Base-by-base conservation (phyloP, 2,329 filamentous ascomycete species). In the Penicillium sp. region DNA sequence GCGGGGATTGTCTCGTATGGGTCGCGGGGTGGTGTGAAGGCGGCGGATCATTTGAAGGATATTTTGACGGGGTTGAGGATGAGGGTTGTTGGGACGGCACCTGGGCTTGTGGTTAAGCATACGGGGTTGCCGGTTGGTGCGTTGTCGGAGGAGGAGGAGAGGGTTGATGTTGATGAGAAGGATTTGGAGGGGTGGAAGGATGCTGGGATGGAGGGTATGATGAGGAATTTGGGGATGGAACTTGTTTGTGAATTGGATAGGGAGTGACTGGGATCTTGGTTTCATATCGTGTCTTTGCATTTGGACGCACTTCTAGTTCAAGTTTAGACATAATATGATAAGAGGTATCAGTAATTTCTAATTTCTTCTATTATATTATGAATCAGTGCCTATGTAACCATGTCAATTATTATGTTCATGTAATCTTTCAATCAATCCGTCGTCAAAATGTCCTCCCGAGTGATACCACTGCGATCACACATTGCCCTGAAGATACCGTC, bases 391-490 rank as follows among this genome's bases (percentile, higher is more conserved):
- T 49, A 33, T 25, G 13, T 12, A 9, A 20, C 23, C 3, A 28
- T 47, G 10, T 9, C 31, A 25, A 32, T 29, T 31, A 38, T 37
- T 44, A 41, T 48, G 37, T 47, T 20, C 39, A 44, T 33, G 29
- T 45, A 31, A 44, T 25, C 24, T 27, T 40, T 40, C 6, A 39
- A 40, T 50, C 48, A 50, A 33, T 59, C 45, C 32, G 28, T 39
- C 13, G 2, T 23, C 25, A 65, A 42, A 49, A 73, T 68, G 55
- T 76, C 73, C 28, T 72, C 68, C 46, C 68, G 62, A 29, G 74
- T 66, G 60, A 95, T 95, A 1, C 89, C 89, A 63, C 88, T 91
- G 43, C 88, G 78, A 39, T 95, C 89, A 66, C 91, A 95, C 91
- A 95, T 95, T 31, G 86, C 77, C 57, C 86, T 79, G 70, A 97